These are phyloP conservation scores for Lasiosphaeriaceae sp. DNA, from an alignment of 495 filamentous ascomycete genomes.

Conservation along the genomic window DNA sequence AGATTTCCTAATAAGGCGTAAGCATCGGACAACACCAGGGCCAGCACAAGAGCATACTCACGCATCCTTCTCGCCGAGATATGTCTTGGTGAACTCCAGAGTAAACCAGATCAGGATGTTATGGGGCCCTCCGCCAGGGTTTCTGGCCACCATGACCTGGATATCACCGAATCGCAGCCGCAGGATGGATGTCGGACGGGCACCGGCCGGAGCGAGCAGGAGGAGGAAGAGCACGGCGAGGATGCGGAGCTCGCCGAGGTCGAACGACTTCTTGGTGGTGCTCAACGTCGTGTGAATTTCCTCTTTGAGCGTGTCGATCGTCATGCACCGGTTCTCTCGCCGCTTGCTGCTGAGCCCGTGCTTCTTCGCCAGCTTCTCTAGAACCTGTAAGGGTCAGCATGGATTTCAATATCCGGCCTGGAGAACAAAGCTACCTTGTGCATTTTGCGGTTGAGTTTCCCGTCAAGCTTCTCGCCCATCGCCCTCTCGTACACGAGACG, in stretches of 20 bases:
- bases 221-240: constrained; percentile 9
- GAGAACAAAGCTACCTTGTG: constrained; percentile 1
- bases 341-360: constrained; percentile 2
- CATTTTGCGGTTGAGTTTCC: constrained; percentile 6
- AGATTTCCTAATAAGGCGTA: constrained; percentile 7
- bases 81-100: constrained; percentile 6
- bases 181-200: constrained; percentile 4
- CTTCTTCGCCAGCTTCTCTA: constrained; percentile 6
- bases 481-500: constrained; percentile 7
- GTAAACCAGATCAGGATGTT: constrained; percentile 8
- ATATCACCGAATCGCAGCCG: constrained; percentile 2
- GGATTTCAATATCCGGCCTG: background rate
- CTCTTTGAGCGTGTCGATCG: constrained; percentile 6
- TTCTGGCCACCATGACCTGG: background rate
- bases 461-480: constrained; percentile 3
- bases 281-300: background rate
- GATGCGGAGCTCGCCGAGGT: constrained; percentile 8
- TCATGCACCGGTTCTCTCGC: constrained; percentile 7
- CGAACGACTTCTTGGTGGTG: constrained; percentile 3
- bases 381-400: constrained; percentile 6
- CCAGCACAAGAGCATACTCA: background rate
- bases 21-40: constrained; percentile 2
- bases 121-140: background rate
- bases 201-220: constrained; percentile 5
- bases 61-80: constrained; percentile 9